These are phyloP conservation scores for Berberis vulgaris DNA, from an alignment of 164 flowering plant genomes.

Conservation along the genomic window DNA sequence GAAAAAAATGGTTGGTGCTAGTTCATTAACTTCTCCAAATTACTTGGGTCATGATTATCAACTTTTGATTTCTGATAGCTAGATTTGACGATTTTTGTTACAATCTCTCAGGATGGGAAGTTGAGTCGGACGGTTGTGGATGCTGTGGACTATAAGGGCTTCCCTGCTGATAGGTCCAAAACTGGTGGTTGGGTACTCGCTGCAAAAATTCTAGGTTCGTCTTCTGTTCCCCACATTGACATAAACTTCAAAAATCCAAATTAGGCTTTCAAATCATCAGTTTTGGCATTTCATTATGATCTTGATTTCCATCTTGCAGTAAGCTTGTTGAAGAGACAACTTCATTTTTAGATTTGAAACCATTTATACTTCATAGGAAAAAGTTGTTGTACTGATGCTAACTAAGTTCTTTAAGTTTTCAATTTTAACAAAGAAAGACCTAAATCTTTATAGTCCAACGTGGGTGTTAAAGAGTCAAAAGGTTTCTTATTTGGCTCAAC, in stretches of 20 bases:
- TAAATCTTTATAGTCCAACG: too few relatives aligned
- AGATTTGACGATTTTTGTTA: not conserved
- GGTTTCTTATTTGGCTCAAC: too few relatives aligned
- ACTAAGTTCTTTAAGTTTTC: too few relatives aligned
- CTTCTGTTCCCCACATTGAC: not conserved
- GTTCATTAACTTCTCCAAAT: constrained; percentile 6
- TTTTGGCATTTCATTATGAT: too few relatives aligned
- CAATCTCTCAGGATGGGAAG: constrained; percentile 33
- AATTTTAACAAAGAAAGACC: too few relatives aligned
- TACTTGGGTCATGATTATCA: constrained; percentile 14
- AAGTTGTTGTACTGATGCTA: too few relatives aligned
- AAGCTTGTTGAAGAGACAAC: too few relatives aligned
- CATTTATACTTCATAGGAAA: too few relatives aligned
- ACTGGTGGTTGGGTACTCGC: constrained; percentile 92
- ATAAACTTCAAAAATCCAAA: not conserved
- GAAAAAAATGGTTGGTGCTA: constrained; percentile 24
- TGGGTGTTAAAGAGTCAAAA: too few relatives aligned
- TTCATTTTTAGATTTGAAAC: too few relatives aligned
- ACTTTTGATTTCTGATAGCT: not conserved
- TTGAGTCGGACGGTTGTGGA: constrained; percentile 49
- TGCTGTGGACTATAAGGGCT: constrained; percentile 64
- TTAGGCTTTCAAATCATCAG: not conserved
- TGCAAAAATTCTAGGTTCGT: constrained; percentile 64
- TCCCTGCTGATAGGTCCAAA: constrained; percentile 65
- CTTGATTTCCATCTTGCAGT: too few relatives aligned